Conservation (phyloP, 345 rosid species). For the Erysimum cheiranthoides region DNA sequence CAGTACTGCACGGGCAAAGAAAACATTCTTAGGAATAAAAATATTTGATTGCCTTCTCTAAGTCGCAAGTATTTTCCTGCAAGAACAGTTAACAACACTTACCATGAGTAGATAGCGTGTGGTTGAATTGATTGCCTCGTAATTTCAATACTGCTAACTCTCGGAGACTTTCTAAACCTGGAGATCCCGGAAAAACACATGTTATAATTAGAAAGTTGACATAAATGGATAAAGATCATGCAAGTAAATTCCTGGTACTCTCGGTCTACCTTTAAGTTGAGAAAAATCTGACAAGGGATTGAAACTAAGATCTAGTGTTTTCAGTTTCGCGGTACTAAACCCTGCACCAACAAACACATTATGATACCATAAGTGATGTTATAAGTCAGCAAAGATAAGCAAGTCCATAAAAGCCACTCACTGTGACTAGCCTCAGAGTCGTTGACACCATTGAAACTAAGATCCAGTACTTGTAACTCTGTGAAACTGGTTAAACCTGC, state of each 20-base stretch:
- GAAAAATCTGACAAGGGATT: conserved; percentile 23
- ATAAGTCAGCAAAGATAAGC: neutral
- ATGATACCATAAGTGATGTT: conserved; percentile 20
- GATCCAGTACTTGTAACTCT: conserved; percentile 27
- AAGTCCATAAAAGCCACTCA: conserved; percentile 11
- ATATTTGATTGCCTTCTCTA: neutral
- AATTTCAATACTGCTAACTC: conserved; percentile 27
- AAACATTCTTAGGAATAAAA: neutral
- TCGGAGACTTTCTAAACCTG: conserved; percentile 32
- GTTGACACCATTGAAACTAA: conserved; percentile 21
- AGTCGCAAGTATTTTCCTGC: neutral
- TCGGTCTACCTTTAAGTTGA: conserved; percentile 19
- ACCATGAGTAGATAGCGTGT: conserved; percentile 28
- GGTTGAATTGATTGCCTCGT: conserved; percentile 22
- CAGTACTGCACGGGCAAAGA: conserved; percentile 14
- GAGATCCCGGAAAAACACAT: neutral
- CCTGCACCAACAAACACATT: conserved; percentile 21
- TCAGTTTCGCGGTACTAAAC: conserved; percentile 18
- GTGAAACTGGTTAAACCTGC: conserved; percentile 22
- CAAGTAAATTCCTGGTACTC: neutral
- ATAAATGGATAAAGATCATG: conserved; percentile 10
- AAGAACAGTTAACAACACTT: conserved; percentile 14
- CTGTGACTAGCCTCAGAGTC: conserved; percentile 22
- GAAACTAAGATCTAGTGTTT: conserved; percentile 36
- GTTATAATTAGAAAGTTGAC: neutral